Conservation (phyloP, 495 filamentous ascomycete genomes). For the Cercophora samala region DNA sequence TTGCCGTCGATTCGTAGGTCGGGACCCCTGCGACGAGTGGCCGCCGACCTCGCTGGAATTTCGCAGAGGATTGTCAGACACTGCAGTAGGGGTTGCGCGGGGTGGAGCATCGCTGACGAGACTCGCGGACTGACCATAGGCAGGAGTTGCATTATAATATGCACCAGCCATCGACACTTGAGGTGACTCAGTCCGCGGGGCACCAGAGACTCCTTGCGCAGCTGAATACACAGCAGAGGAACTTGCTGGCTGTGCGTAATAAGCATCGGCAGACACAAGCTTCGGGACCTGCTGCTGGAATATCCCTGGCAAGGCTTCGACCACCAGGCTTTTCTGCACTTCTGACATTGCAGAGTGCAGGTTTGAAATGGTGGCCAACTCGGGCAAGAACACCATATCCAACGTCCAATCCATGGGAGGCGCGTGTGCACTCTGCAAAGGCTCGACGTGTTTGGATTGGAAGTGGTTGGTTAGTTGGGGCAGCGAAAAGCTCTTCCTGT, state of each 20-base stretch:
- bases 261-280: background rate
- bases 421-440: conserved; percentile 27
- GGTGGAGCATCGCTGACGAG: background rate
- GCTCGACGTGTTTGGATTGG: conserved; percentile 53
- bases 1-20: conserved; percentile 4
- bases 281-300: conserved; percentile 13
- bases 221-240: background rate
- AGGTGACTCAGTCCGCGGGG: background rate
- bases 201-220: background rate
- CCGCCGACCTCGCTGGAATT: background rate
- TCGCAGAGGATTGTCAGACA: conserved; percentile 12
- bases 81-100: background rate
- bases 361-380: conserved; percentile 45
- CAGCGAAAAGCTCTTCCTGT: conserved; percentile 55
- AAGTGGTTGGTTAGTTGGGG: conserved; percentile 67
- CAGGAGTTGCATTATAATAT: background rate
- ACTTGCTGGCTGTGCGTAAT: background rate
- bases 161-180: background rate
- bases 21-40: conserved; percentile 14
- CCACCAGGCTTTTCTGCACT: conserved; percentile 59
- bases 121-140: background rate
- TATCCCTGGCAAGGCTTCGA: conserved; percentile 53
- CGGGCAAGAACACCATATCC: conserved; percentile 69
- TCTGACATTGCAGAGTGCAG: conserved; percentile 40
- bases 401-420: conserved; percentile 57